These are phyloP conservation scores for Clavispora santaluciae DNA, from an alignment of 805 yeast species.

Conservation along the genomic window DNA sequence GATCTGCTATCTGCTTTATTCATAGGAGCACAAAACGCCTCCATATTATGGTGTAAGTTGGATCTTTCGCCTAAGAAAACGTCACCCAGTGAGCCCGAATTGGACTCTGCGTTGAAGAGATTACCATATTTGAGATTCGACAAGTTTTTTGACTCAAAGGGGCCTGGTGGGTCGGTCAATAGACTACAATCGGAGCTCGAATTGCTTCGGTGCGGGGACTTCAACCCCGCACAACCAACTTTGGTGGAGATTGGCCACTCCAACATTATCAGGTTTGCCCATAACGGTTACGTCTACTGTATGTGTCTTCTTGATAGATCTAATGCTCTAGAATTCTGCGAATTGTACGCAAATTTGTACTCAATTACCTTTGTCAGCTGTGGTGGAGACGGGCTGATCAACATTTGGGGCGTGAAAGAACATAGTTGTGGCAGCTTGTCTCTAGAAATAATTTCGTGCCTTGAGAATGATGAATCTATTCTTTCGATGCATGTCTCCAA, in stretches of 20 bases:
- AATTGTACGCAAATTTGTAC: slow-evolving; percentile 14
- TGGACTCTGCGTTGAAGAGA: slow-evolving; percentile 16
- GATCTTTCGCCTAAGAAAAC: slow-evolving; percentile 2
- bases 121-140: slow-evolving; percentile 63
- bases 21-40: slow-evolving; percentile 91
- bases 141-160: slow-evolving; percentile 83
- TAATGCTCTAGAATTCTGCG: slow-evolving; percentile 16
- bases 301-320: slow-evolving; percentile 34
- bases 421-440: slow-evolving; percentile 1
- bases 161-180: slow-evolving; percentile 63
- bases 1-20: slow-evolving; percentile 56
- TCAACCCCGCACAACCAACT: slow-evolving; percentile 12
- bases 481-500: slow-evolving; percentile 61
- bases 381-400: slow-evolving; percentile 89
- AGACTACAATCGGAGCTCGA: slow-evolving; percentile 25
- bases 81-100: neutral
- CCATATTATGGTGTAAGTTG: slow-evolving; percentile 65
- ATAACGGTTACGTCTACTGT: slow-evolving; percentile 83
- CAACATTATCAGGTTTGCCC: slow-evolving; percentile 77
- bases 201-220: slow-evolving; percentile 7
- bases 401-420: slow-evolving; percentile 59
- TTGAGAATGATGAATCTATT: slow-evolving; percentile 67
- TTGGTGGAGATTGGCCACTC: slow-evolving; percentile 64
- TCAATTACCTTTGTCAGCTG: slow-evolving; percentile 39
- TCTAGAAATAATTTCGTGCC: slow-evolving; percentile 7